Evolutionary conservation across 2,329 filamentous ascomycete genomes (phyloP).

Genomic region (Colletotrichum phormii): DNA sequence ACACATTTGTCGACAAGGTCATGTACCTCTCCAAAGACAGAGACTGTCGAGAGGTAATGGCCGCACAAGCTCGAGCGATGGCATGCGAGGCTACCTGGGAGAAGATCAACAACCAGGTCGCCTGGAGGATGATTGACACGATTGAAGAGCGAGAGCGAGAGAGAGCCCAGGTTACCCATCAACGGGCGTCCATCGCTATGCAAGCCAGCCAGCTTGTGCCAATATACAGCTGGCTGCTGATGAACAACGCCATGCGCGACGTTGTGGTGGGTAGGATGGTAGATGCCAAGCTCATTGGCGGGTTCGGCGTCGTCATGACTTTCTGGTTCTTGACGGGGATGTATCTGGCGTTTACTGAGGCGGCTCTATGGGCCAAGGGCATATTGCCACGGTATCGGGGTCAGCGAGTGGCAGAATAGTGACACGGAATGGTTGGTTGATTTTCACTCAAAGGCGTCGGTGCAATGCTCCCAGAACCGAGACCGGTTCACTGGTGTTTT

Average conservation of each 20-base stretch:
- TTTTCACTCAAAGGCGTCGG: not conserved
- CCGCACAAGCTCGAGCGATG: conserved; percentile 60
- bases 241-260: conserved; percentile 53
- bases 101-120: conserved; percentile 77
- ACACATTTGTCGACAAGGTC: conserved; percentile 67
- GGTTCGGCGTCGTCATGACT: conserved; percentile 58
- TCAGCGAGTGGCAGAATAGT: not conserved
- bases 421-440: not conserved
- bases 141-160: conserved; percentile 58
- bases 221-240: conserved; percentile 57
- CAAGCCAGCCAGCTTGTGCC: conserved; percentile 49
- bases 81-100: conserved; percentile 77
- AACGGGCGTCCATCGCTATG: conserved; percentile 29
- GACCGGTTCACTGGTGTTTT: not conserved
- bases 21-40: conserved; percentile 60
- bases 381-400: conserved; percentile 15
- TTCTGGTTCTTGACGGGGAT: conserved; percentile 62
- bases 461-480: not conserved
- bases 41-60: conserved; percentile 57
- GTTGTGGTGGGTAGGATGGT: conserved; percentile 51
- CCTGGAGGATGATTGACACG: conserved; percentile 70
- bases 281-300: conserved; percentile 57
- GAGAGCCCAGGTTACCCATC: conserved; percentile 31
- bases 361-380: conserved; percentile 49
- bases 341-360: conserved; percentile 62